Evolutionary conservation across 345 rosid genomes (phyloP).

Genomic region (Cardamine chenopodiifolia): DNA sequence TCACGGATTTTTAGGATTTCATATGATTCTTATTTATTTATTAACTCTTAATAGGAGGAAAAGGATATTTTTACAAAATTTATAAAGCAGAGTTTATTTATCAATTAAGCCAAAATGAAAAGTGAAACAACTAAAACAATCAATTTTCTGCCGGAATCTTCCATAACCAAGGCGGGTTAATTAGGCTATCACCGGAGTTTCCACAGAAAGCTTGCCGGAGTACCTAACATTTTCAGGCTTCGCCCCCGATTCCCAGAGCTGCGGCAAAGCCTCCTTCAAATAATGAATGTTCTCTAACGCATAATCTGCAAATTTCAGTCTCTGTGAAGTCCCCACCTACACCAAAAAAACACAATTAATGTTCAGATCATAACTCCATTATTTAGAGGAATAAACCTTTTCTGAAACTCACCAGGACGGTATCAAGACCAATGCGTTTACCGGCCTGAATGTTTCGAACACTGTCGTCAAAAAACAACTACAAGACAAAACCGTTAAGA

Average conservation of each 20-base stretch:
- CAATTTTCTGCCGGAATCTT: background rate
- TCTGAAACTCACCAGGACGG: slow-evolving; percentile 59
- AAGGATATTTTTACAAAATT: background rate
- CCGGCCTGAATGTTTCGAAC: slow-evolving; percentile 82
- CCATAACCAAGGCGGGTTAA: background rate
- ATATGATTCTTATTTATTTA: background rate
- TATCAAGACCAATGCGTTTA: slow-evolving; percentile 67
- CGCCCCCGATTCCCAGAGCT: slow-evolving; percentile 45
- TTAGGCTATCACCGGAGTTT: slow-evolving; percentile 83
- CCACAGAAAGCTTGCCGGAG: slow-evolving; percentile 58
- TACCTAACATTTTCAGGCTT: slow-evolving; percentile 54
- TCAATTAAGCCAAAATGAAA: background rate
- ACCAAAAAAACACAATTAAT: background rate
- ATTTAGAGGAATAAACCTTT: background rate
- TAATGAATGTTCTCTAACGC: slow-evolving; percentile 40
- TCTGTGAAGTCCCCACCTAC: slow-evolving; percentile 70
- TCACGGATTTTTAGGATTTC: background rate
- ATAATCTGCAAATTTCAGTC: slow-evolving; percentile 51
- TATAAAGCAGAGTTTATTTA: slow-evolving; percentile 13
- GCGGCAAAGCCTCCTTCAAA: slow-evolving; percentile 42
- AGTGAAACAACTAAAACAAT: background rate
- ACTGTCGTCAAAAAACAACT: slow-evolving; percentile 85
- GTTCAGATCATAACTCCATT: background rate
- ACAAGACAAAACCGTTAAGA: background rate
- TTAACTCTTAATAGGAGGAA: slow-evolving; percentile 8